These are phyloP conservation scores for Tetrapisispora iriomotensis DNA, from an alignment of 805 yeast genomes.

Conservation along the genomic window DNA sequence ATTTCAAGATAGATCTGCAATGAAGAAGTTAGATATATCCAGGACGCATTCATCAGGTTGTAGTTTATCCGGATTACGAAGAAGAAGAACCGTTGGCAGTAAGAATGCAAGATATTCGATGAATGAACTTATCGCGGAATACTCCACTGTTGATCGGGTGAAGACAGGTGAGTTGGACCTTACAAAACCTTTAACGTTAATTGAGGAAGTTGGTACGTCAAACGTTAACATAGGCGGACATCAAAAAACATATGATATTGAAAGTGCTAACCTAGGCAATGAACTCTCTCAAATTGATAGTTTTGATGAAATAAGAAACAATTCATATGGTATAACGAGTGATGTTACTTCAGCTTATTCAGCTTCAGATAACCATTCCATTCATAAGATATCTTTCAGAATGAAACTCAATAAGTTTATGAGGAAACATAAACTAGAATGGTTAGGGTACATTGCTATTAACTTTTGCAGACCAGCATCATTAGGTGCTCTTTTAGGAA, in stretches of 20 bases:
- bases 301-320: background rate
- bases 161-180: constrained; percentile 26
- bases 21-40: background rate
- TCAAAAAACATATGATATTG: background rate
- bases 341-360: background rate
- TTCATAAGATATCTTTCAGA: constrained; percentile 6
- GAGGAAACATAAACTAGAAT: constrained; percentile 23
- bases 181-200: constrained; percentile 22
- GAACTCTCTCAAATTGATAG: background rate
- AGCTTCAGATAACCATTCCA: background rate
- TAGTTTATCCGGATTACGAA: too few relatives aligned
- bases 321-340: background rate
- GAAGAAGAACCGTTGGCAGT: background rate
- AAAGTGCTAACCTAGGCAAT: constrained; percentile 2
- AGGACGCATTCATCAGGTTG: too few relatives aligned
- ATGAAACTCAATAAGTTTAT: constrained; percentile 18
- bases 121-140: constrained; percentile 29
- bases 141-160: constrained; percentile 26
- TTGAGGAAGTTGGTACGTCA: constrained; percentile 21
- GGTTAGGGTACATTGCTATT: constrained; percentile 31
- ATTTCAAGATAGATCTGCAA: background rate
- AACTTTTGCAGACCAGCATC: constrained; percentile 67
- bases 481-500: constrained; percentile 51
- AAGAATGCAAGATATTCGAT: constrained; percentile 3
- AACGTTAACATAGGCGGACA: constrained; percentile 9